Evolutionary conservation across 768 basidiomycete species (phyloP).

Genomic region (Cystofilobasidium ferigula): DNA sequence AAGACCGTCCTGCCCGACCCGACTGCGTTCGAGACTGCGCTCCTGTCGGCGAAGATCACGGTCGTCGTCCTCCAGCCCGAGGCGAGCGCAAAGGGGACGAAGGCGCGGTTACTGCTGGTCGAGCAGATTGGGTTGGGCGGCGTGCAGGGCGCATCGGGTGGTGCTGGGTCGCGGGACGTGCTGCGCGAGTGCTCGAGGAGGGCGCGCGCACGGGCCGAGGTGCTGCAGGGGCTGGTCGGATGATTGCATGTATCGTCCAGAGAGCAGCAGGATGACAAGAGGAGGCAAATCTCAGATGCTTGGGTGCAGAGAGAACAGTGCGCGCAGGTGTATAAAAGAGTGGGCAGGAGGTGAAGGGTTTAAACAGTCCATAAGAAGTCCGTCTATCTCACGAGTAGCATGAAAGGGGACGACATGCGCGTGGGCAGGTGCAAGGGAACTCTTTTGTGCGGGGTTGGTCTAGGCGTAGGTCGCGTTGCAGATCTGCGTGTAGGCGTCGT

Average conservation of each 20-base stretch:
- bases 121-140: slow-evolving; percentile 23
- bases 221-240: slow-evolving; percentile 1
- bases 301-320: no score
- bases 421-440: no score
- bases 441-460: background rate
- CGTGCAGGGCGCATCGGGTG: background rate
- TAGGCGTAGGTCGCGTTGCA: slow-evolving; percentile 6
- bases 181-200: background rate
- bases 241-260: no score
- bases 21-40: slow-evolving; percentile 20
- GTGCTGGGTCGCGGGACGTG: slow-evolving; percentile 1
- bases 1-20: slow-evolving; percentile 24
- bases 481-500: slow-evolving; percentile 11
- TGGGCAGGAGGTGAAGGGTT: no score
- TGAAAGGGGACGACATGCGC: background rate
- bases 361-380: no score
- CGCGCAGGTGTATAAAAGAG: no score
- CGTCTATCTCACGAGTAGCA: background rate
- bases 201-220: background rate
- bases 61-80: slow-evolving; percentile 11
- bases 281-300: no score
- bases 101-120: slow-evolving; percentile 7
- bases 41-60: slow-evolving; percentile 9
- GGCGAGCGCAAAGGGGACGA: background rate
- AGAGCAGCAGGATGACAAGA: no score